Conservation (phyloP, 2,329 filamentous ascomycete genomes). For the Cladorrhinum sp. region DNA sequence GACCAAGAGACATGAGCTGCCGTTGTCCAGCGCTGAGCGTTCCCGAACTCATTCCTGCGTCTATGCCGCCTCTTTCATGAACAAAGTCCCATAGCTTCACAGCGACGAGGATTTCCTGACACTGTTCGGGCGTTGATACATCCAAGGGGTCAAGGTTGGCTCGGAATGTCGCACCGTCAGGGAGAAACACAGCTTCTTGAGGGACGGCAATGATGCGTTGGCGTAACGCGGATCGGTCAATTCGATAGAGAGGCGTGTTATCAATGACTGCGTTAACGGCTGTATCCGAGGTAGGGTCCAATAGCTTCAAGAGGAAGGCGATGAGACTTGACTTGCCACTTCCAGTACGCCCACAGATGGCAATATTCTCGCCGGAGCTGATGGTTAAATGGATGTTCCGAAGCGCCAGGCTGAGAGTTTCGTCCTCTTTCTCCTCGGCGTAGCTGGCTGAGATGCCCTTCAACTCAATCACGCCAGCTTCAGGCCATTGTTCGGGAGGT, state of each 20-base stretch:
- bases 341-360: neutral
- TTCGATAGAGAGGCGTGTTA: slow-evolving; percentile 2
- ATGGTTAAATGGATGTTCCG: neutral
- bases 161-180: slow-evolving; percentile 2
- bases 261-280: neutral
- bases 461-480: too few species aligned
- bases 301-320: slow-evolving; percentile 11
- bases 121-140: slow-evolving; percentile 33
- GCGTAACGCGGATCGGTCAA: slow-evolving; percentile 13
- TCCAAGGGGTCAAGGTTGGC: slow-evolving; percentile 15
- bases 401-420: neutral
- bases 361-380: neutral
- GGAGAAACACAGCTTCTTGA: slow-evolving; percentile 16
- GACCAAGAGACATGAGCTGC: slow-evolving; percentile 61
- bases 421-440: neutral
- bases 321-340: slow-evolving; percentile 1
- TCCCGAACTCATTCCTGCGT: slow-evolving; percentile 42
- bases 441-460: slow-evolving; percentile 2
- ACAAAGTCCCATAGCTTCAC: slow-evolving; percentile 37
- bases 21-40: slow-evolving; percentile 57
- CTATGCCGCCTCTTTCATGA: slow-evolving; percentile 34
- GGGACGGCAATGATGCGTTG: slow-evolving; percentile 9
- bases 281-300: neutral
- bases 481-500: slow-evolving; percentile 30
- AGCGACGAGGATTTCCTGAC: slow-evolving; percentile 33